Evolutionary conservation across 208 protist species (phyloP), one percentile per base, ranked within the genome.

Genomic region (Angomonas ambiguus): DNA sequence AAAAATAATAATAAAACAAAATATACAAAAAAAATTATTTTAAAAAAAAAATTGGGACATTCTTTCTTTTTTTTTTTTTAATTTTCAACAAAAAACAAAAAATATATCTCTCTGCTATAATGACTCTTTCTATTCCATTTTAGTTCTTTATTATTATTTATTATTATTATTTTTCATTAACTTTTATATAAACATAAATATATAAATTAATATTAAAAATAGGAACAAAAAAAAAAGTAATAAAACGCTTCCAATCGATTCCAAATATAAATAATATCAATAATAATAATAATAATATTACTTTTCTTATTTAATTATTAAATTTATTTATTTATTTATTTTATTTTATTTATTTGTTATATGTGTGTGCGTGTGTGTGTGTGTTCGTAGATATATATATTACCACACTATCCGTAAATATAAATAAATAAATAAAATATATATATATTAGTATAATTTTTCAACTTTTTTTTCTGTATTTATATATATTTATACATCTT

Each of bases 291-390:
- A 33, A 60, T 1, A 59, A 41, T 76, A 45, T 25, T 33, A 62
- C 28, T 27, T 27, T 31, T 51, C 27, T 41, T 65, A 22, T 66
- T 31, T 57, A 18, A 30, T 8, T 42, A 8, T 34, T 41, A 70
- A 2, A 25, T 71, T 0, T 58, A 53, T 38, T 49, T 42, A 27
- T 13, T 56, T 42, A 57, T 41, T 66, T 58, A 2, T 64, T 45
- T 61, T 13, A 69, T 65, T 55, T n/a, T n/a, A 6, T 71, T 18
- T 53, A 56, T 62, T 49, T 63, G 34, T 71, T 71, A 42, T 56
- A 6, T 56, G 51, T 56, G 51, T 18, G 51, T 56, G 51, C 28
- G 51, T 56, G 51, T 56, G 51, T n/a, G n/a, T n/a, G n/a, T n/a
- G n/a, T n/a, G n/a, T n/a, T n/a, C n/a, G n/a, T n/a, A n/a, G n/a